Conservation (phyloP, 2,329 filamentous ascomycete species). For the Fusarium sp. region DNA sequence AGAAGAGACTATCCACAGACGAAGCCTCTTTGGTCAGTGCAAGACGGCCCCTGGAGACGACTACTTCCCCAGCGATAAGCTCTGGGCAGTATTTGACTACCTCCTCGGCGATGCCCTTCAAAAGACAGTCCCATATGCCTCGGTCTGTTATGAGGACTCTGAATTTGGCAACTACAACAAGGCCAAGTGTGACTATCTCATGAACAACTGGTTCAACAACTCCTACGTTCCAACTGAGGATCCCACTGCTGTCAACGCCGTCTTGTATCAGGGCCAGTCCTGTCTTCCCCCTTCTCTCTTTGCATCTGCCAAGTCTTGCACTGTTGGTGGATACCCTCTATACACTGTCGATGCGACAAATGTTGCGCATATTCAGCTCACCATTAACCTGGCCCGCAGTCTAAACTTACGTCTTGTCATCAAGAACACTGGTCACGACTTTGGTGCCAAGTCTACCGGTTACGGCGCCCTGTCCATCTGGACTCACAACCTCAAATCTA, state of each 20-base stretch:
- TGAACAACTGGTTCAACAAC: slow-evolving; percentile 33
- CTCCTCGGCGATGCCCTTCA: slow-evolving; percentile 49
- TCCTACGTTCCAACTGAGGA: slow-evolving; percentile 44
- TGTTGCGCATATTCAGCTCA: slow-evolving; percentile 58
- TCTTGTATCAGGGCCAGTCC: slow-evolving; percentile 53
- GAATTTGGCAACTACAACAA: slow-evolving; percentile 17
- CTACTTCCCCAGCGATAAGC: slow-evolving; percentile 41
- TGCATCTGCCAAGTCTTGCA: slow-evolving; percentile 46
- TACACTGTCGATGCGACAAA: slow-evolving; percentile 57
- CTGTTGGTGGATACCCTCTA: slow-evolving; percentile 54
- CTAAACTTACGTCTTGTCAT: slow-evolving; percentile 61
- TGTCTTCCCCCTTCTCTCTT: slow-evolving; percentile 49
- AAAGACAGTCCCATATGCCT: slow-evolving; percentile 48
- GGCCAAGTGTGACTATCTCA: slow-evolving; percentile 19
- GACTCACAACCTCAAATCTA: slow-evolving; percentile 56
- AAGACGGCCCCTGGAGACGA: slow-evolving; percentile 47
- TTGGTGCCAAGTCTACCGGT: slow-evolving; percentile 68
- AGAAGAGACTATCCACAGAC: slow-evolving; percentile 1
- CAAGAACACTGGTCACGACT: slow-evolving; percentile 65
- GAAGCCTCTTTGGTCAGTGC: slow-evolving; percentile 36
- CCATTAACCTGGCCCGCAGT: slow-evolving; percentile 59
- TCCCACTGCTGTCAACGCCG: slow-evolving; percentile 55
- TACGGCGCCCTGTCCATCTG: slow-evolving; percentile 53
- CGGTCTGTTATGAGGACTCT: slow-evolving; percentile 46
- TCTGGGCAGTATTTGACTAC: slow-evolving; percentile 50